These are phyloP conservation scores for Odontarrhena argentea DNA, from an alignment of 345 rosid species.

Conservation along the genomic window DNA sequence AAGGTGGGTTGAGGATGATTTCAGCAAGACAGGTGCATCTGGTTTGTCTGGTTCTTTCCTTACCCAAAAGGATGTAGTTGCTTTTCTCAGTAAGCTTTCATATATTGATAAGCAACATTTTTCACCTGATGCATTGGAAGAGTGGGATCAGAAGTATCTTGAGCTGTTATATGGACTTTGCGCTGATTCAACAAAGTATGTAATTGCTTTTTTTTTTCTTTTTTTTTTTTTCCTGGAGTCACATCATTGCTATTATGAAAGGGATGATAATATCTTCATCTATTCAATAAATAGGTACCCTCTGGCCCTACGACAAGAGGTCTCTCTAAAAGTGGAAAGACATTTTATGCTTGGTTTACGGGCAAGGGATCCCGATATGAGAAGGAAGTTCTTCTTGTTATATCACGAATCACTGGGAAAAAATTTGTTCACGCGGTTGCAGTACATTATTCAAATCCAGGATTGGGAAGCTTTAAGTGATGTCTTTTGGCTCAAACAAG, in stretches of 20 bases:
- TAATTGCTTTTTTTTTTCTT: conserved; percentile 4
- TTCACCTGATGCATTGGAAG: conserved; percentile 63
- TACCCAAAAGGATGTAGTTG: conserved; percentile 72
- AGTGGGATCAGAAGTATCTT: conserved; percentile 96
- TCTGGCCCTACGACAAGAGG: conserved; percentile 75
- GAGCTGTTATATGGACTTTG: conserved; percentile 89
- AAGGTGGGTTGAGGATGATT: conserved; percentile 90
- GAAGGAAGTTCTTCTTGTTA: conserved; percentile 82
- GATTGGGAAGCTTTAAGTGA: conserved; percentile 99
- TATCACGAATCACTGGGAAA: conserved; percentile 85
- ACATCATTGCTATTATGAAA: conserved; percentile 29
- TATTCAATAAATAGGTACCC: conserved; percentile 60
- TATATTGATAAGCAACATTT: conserved; percentile 88
- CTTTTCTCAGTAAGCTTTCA: conserved; percentile 85
- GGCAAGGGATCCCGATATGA: conserved; percentile 88
- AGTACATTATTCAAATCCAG: conserved; percentile 83
- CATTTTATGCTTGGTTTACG: conserved; percentile 97
- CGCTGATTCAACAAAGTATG: conserved; percentile 84
- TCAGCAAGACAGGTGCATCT: conserved; percentile 61
- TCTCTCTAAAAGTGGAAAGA: conserved; percentile 93
- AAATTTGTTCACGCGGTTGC: conserved; percentile 77
- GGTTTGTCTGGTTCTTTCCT: conserved; percentile 60
- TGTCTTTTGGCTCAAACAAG: conserved; percentile 99
- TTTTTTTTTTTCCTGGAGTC: conserved; percentile 14
- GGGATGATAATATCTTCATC: conserved; percentile 27